Base-by-base conservation (phyloP, 164 flowering plant species). In the Cinnamomum micranthum region DNA sequence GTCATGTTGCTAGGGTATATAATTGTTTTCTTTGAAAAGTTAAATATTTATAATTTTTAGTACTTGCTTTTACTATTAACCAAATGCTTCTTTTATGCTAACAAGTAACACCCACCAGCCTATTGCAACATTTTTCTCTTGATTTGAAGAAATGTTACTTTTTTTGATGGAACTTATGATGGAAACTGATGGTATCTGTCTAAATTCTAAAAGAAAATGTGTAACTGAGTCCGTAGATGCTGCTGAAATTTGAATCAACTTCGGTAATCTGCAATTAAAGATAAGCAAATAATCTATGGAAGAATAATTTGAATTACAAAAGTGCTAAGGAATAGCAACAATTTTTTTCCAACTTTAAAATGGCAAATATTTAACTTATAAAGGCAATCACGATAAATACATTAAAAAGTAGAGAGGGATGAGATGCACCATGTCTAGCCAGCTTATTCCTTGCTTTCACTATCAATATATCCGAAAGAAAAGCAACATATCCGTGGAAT, bases 1-100 rank as follows among this genome's bases (percentile, higher is more conserved):
- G 27, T 80, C 97, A 92, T 80, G 85, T 95, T 74, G 71, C 81
- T 24, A 85, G 97, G 91, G 97, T 92, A 78, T 92, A 78, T 22
- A 15, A 9, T 50, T 20, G 12, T 71, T 51, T 52, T 62, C 55
- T 64, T 64, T 12, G 10, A 24, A 22, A 17, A 23, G 19, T 75
- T 13, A 11, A 31, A 20, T 15, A 51, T 67, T 27, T 74, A 25
- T 27, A 67, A 10, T 23, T 50, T 51, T 27, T 52, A 25, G 23
- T 74, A 28, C 67, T 64, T 24, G 67, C 23, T n/a, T 59, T 11
- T 47, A 41, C 14, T 73, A 4, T 58, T 33, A 7, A 28, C 27
- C 15, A 33, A 13, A 62, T 72, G 66, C 55, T 50, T 66, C 50
- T 27, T 58, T 12, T 55, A 10, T 2, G 31, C 22, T 60, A 31